Evolutionary conservation across 139 green algal genomes (phyloP).

Genomic region (Micromonas pusilla): DNA sequence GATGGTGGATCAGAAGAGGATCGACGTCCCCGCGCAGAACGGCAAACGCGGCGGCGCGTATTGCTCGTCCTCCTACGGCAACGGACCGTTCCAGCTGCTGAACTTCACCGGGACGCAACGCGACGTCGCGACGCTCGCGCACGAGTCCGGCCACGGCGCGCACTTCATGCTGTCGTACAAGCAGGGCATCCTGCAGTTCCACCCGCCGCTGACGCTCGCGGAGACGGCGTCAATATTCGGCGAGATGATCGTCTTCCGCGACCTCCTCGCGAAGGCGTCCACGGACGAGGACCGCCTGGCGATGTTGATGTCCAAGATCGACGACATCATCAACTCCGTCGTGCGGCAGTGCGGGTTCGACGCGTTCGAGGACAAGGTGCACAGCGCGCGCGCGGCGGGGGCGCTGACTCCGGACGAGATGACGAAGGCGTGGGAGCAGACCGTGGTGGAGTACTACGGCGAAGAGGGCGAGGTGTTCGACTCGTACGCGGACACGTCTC

Average conservation of each 20-base stretch:
- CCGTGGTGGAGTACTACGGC: constrained; percentile 26
- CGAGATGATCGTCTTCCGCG: constrained; percentile 29
- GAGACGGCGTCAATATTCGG: constrained; percentile 27
- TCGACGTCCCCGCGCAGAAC: constrained; percentile 23
- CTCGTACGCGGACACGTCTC: constrained; percentile 24
- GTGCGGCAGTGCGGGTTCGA: constrained; percentile 24
- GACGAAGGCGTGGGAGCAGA: constrained; percentile 12
- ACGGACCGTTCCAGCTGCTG: constrained; percentile 23
- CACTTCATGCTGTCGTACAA: constrained; percentile 23
- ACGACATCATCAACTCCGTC: constrained; percentile 28
- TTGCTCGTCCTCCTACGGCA: constrained; percentile 15
- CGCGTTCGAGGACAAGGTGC: constrained; percentile 21
- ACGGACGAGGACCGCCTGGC: constrained; percentile 17
- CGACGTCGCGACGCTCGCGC: constrained; percentile 24
- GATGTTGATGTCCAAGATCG: constrained; percentile 22
- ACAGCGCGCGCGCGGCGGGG: not conserved
- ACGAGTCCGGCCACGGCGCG: constrained; percentile 23
- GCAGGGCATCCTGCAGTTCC: constrained; percentile 24
- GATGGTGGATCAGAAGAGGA: constrained; percentile 20
- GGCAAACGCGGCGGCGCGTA: constrained; percentile 25
- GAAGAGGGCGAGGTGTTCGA: constrained; percentile 23
- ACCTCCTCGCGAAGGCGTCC: constrained; percentile 19
- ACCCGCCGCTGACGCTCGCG: constrained; percentile 22
- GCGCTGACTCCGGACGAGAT: constrained; percentile 21
- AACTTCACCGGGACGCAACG: constrained; percentile 18